Conservation (phyloP, 2,329 filamentous ascomycete species). For the Sphaerulina musiva region DNA sequence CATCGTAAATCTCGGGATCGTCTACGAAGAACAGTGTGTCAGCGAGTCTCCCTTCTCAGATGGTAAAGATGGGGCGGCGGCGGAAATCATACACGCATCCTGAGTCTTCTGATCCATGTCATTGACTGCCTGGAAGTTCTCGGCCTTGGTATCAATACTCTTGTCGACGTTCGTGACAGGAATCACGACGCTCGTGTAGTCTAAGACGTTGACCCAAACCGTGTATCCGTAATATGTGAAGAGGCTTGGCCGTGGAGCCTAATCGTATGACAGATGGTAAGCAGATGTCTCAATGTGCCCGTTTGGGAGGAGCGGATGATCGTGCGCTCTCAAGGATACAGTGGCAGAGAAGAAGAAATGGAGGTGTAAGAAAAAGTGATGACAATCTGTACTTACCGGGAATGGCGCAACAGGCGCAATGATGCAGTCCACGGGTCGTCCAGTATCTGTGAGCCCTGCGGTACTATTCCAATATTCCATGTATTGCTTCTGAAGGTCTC, state of each 20-base stretch:
- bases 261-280: neutral
- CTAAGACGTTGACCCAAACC: constrained; percentile 47
- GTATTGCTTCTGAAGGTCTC: constrained; percentile 53
- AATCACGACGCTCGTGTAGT: constrained; percentile 51
- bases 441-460: constrained; percentile 42
- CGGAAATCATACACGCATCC: constrained; percentile 32
- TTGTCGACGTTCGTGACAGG: constrained; percentile 52
- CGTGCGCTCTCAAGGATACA: too few species aligned
- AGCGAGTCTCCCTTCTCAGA: constrained; percentile 2
- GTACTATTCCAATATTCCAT: constrained; percentile 60
- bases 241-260: constrained; percentile 38
- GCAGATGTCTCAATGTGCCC: neutral
- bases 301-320: neutral
- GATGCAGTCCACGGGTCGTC: constrained; percentile 48
- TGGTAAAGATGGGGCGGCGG: neutral
- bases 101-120: constrained; percentile 38
- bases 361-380: too few species aligned
- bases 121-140: constrained; percentile 32
- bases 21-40: constrained; percentile 21
- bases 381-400: constrained; percentile 32
- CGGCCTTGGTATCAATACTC: constrained; percentile 41
- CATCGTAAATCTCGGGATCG: constrained; percentile 35
- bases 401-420: constrained; percentile 48
- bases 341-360: too few species aligned
- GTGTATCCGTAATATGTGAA: constrained; percentile 46